Percentiles rank a stretch among this genome's conserved stretches.
Conservation (phyloP, 2,329 filamentous ascomycete species). For the Arachnomyces sp. region DNA sequence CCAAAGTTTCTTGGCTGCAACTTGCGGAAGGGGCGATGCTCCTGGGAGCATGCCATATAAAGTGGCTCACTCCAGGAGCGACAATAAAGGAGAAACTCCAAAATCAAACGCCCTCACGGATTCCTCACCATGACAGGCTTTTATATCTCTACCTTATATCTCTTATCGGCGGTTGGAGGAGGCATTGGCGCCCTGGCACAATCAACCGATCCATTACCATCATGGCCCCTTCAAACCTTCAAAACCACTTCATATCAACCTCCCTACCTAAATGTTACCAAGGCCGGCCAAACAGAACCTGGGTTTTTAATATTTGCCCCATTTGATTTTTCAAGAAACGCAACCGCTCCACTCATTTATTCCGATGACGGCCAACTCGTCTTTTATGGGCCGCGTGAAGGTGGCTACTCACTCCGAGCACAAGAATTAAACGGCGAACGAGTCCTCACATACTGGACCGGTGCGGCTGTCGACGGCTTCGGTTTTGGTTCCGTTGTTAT, state of each 20-base stretch:
- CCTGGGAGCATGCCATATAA: too few species aligned
- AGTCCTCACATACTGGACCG: conserved; percentile 31
- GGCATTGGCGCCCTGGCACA: too few species aligned
- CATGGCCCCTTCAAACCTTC: conserved; percentile 13
- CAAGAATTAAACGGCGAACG: conserved; percentile 26
- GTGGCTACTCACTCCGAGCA: conserved; percentile 26
- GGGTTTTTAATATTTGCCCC: conserved; percentile 29
- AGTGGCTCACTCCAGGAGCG: too few species aligned
- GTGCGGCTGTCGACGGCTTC: conserved; percentile 16
- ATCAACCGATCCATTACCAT: background rate
- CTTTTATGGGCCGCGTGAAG: conserved; percentile 26
- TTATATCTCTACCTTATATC: too few species aligned
- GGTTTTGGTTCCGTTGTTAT: conserved; percentile 13
- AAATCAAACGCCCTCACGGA: too few species aligned
- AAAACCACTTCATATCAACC: conserved; percentile 16
- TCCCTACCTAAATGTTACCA: conserved; percentile 23
- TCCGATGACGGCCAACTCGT: conserved; percentile 27
- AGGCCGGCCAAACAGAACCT: conserved; percentile 22
- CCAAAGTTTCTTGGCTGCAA: too few species aligned
- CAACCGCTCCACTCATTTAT: conserved; percentile 28
- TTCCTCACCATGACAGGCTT: too few species aligned
- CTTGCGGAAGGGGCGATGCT: too few species aligned
- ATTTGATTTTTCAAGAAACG: conserved; percentile 19
- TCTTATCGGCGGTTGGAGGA: too few species aligned
- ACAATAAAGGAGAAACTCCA: too few species aligned